Conservation (phyloP, 163 green algal species). For the Scenedesmus sp. region DNA sequence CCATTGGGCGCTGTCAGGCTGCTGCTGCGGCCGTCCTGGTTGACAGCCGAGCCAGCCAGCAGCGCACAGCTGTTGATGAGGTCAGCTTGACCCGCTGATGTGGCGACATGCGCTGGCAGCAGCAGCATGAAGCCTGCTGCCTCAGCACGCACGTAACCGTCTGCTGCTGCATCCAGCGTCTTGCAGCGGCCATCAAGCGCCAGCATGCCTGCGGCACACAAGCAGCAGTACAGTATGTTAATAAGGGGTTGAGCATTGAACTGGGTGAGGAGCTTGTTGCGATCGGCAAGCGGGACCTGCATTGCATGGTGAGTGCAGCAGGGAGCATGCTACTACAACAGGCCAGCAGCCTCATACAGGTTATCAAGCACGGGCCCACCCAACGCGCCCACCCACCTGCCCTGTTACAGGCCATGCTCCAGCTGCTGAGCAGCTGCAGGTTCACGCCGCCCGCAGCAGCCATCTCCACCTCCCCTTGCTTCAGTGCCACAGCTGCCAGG, state of each 20-base stretch:
- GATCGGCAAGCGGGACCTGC: not conserved
- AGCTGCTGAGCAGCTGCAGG: conserved; percentile 70
- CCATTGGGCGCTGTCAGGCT: conserved; percentile 89
- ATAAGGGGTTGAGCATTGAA: not conserved
- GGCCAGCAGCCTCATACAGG: too few species aligned
- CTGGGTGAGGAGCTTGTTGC: not conserved
- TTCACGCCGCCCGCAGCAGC: conserved; percentile 72
- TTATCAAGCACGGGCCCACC: too few species aligned
- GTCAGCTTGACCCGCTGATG: not conserved
- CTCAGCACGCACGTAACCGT: conserved; percentile 88
- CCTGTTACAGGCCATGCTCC: conserved; percentile 71
- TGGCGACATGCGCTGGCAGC: not conserved
- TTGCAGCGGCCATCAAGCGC: conserved; percentile 90
- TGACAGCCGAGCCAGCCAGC: conserved; percentile 69
- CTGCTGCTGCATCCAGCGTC: conserved; percentile 87
- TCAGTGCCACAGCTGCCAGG: conserved; percentile 61
- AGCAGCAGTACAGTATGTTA: not conserved
- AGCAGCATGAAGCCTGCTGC: conserved; percentile 72
- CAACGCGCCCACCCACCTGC: conserved; percentile 27
- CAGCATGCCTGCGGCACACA: conserved; percentile 79
- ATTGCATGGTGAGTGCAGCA: not conserved
- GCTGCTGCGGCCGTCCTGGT: conserved; percentile 89
- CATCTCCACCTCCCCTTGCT: conserved; percentile 46
- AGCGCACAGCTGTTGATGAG: not conserved
- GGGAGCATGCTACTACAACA: too few species aligned